Conservation (phyloP, 2,329 filamentous ascomycete species). For the Emericellopsis cladophorae region DNA sequence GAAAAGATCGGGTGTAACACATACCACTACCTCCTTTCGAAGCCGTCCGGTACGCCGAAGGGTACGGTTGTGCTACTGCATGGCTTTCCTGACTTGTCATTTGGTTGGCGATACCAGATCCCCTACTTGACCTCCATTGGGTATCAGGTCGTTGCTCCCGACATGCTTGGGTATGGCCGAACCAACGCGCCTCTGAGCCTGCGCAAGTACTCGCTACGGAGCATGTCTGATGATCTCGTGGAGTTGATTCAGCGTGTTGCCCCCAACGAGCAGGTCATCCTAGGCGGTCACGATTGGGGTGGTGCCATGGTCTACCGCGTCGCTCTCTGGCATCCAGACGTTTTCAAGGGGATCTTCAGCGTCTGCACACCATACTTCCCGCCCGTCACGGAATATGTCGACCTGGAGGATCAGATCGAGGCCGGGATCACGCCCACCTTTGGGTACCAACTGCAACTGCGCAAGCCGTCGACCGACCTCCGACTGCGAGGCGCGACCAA, state of each 20-base stretch:
- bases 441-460: conserved; percentile 64
- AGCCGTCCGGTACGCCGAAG: conserved; percentile 21
- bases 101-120: conserved; percentile 77
- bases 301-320: conserved; percentile 58
- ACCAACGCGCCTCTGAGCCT: conserved; percentile 50
- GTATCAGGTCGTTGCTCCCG: conserved; percentile 65
- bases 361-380: conserved; percentile 59
- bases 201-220: conserved; percentile 52
- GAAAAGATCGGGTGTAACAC: conserved; percentile 15
- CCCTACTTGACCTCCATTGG: conserved; percentile 54
- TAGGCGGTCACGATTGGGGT: conserved; percentile 81
- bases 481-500: conserved; percentile 37
- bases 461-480: conserved; percentile 45
- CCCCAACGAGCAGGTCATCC: conserved; percentile 40
- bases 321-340: conserved; percentile 53
- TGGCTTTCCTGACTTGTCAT: conserved; percentile 64
- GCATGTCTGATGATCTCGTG: conserved; percentile 58
- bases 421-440: conserved; percentile 47
- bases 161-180: conserved; percentile 70
- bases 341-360: conserved; percentile 58
- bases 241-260: conserved; percentile 43
- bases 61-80: conserved; percentile 41
- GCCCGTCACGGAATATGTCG: conserved; percentile 31
- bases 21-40: conserved; percentile 47
- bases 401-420: conserved; percentile 40